Evolutionary conservation across 768 basidiomycete species (phyloP), one percentile per base, ranked within the genome.

Genomic region (Termitomyces sp.): DNA sequence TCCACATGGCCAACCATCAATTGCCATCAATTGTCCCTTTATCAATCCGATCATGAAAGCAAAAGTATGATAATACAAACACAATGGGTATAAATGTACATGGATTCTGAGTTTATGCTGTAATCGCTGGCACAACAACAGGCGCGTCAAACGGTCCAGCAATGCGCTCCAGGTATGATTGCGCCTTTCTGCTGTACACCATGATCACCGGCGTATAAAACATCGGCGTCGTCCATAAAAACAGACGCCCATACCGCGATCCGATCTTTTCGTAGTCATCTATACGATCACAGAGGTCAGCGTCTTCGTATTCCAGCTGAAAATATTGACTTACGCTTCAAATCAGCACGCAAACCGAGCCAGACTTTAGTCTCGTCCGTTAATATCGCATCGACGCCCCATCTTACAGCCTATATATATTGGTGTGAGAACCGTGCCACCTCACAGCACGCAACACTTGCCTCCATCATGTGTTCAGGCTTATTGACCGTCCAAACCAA

Each of bases 401-500:
- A 93, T 59, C 87, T 75, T 23, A 85, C 88, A 42, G 86, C 88
- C 88, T 90, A 62, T 46, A 43, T 49, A 52, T 57, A 39, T 50
- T 34, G 21, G 16, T 27, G 35, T 21, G 34, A 43, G 34, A 2
- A 7, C 7, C 52, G 28, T 54, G 27, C 27, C 49, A 5, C 12
- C 42, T 21, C 19, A 12, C 3, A 5, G 41, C 41, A 42, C 47
- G 50, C 30, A 5, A 70, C 82, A 39, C 52, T 42, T 28, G 86
- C 90, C 83, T 94, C 91, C 80, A 91, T 89, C 91, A 94, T 93
- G 66, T 93, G 85, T 53, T 83, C 84, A 10, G 85, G 85, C 45
- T 86, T 80, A 66, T 99, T 99, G 27, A 98, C 96, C 0, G 97
- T 99, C 97, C 95, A 98, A 3, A 94, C 92, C 82, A 95, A 88